Evolutionary conservation across 2,329 filamentous ascomycete species (phyloP).

Genomic region (Raffaelea arxii): DNA sequence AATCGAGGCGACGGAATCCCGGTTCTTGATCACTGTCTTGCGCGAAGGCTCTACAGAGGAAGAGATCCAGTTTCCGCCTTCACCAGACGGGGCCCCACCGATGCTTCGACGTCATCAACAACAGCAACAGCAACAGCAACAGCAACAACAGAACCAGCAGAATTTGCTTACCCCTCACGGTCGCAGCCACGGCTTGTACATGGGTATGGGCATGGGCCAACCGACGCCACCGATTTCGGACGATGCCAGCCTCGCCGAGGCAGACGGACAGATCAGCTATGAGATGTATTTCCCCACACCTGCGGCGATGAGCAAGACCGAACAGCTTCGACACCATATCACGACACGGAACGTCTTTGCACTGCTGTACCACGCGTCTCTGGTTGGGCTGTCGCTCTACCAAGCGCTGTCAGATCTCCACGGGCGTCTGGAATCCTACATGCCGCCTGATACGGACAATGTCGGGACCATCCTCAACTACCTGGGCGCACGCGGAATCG

Average conservation of each 20-base stretch:
- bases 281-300: slow-evolving; percentile 56
- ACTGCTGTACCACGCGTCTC: slow-evolving; percentile 50
- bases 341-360: slow-evolving; percentile 63
- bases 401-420: slow-evolving; percentile 56
- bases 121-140: not conserved
- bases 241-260: slow-evolving; percentile 29
- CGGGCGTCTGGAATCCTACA: slow-evolving; percentile 47
- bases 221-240: slow-evolving; percentile 36
- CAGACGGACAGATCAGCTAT: slow-evolving; percentile 47
- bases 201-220: slow-evolving; percentile 24
- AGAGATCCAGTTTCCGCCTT: slow-evolving; percentile 32
- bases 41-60: slow-evolving; percentile 43
- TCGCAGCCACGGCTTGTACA: slow-evolving; percentile 9
- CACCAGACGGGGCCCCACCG: slow-evolving; percentile 30
- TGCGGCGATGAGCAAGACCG: slow-evolving; percentile 32
- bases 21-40: slow-evolving; percentile 41
- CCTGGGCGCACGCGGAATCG: slow-evolving; percentile 46
- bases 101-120: slow-evolving; percentile 24
- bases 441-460: slow-evolving; percentile 45
- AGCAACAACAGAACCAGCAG: too few relatives aligned
- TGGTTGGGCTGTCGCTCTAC: slow-evolving; percentile 54
- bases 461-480: slow-evolving; percentile 53
- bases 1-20: slow-evolving; percentile 47
- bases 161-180: slow-evolving; percentile 14
- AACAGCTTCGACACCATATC: slow-evolving; percentile 48